Conservation (phyloP, 805 yeast genomes). For the Ogataea allantospora region DNA sequence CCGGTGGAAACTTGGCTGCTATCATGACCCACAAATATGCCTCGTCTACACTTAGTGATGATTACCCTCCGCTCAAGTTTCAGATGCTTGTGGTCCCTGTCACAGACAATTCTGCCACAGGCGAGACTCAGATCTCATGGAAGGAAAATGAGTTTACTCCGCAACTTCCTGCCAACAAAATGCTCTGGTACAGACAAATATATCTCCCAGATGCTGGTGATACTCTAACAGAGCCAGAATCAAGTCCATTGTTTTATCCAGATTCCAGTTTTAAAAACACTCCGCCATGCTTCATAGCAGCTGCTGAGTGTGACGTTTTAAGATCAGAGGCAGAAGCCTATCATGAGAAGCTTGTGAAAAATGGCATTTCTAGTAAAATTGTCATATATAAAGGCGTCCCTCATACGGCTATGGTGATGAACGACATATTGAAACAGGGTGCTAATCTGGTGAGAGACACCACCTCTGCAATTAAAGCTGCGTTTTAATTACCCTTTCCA, state of each 20-base stretch:
- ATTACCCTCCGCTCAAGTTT: slow-evolving; percentile 36
- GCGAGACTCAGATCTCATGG: slow-evolving; percentile 38
- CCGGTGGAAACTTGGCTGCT: slow-evolving; percentile 42
- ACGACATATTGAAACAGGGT: slow-evolving; percentile 27
- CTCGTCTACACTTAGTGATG: slow-evolving; percentile 20
- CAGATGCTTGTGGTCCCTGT: slow-evolving; percentile 46
- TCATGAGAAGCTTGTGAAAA: slow-evolving; percentile 35
- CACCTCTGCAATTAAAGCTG: slow-evolving; percentile 5
- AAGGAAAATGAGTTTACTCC: slow-evolving; percentile 39
- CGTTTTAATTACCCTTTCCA: background rate
- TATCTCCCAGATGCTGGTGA: slow-evolving; percentile 42
- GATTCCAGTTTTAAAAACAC: slow-evolving; percentile 38
- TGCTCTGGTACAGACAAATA: slow-evolving; percentile 44
- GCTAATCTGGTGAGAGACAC: slow-evolving; percentile 8
- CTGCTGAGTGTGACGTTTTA: slow-evolving; percentile 45
- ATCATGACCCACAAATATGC: slow-evolving; percentile 35
- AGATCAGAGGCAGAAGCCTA: slow-evolving; percentile 45
- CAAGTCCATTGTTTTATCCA: slow-evolving; percentile 42
- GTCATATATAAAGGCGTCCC: slow-evolving; percentile 43
- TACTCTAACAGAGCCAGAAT: slow-evolving; percentile 32
- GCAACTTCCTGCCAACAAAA: slow-evolving; percentile 44
- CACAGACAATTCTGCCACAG: slow-evolving; percentile 41
- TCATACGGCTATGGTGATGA: slow-evolving; percentile 52
- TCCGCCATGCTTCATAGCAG: slow-evolving; percentile 43
- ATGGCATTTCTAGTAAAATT: slow-evolving; percentile 37